Evolutionary conservation across 768 basidiomycete genomes (phyloP).

Genomic region (Kondoa malvinella): DNA sequence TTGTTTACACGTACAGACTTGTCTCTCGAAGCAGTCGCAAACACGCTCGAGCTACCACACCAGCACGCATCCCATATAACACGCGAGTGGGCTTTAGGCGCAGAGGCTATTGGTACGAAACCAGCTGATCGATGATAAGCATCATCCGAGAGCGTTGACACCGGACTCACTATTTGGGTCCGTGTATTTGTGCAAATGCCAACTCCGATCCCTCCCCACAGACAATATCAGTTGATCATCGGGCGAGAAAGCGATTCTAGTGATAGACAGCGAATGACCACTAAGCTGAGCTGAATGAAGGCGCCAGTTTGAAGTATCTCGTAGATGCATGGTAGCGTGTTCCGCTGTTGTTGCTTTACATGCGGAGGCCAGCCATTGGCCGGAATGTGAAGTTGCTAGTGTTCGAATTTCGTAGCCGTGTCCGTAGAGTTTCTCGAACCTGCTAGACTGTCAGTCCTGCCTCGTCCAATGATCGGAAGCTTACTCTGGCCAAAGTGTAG

Average conservation of each 20-base stretch:
- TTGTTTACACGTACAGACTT: conserved; percentile 55
- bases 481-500: conserved; percentile 76
- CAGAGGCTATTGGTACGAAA: conserved; percentile 46
- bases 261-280: conserved; percentile 79
- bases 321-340: conserved; percentile 75
- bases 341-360: conserved; percentile 75
- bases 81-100: conserved; percentile 63
- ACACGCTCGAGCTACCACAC: conserved; percentile 55
- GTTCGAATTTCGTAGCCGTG: conserved; percentile 93
- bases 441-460: background rate
- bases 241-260: conserved; percentile 72
- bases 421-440: conserved; percentile 78
- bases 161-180: conserved; percentile 23
- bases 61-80: conserved; percentile 96
- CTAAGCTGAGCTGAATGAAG: conserved; percentile 52
- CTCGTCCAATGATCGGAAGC: background rate
- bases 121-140: conserved; percentile 33
- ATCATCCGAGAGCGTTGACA: background rate
- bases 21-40: conserved; percentile 87
- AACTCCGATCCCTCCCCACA: conserved; percentile 79
- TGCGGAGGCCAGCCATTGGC: conserved; percentile 60
- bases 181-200: conserved; percentile 54
- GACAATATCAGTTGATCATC: conserved; percentile 63
- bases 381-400: conserved; percentile 54
- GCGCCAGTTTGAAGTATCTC: conserved; percentile 54